These are phyloP conservation scores for Astrephomene gubernaculifera DNA, from an alignment of 139 green algal genomes.

Conservation along the genomic window DNA sequence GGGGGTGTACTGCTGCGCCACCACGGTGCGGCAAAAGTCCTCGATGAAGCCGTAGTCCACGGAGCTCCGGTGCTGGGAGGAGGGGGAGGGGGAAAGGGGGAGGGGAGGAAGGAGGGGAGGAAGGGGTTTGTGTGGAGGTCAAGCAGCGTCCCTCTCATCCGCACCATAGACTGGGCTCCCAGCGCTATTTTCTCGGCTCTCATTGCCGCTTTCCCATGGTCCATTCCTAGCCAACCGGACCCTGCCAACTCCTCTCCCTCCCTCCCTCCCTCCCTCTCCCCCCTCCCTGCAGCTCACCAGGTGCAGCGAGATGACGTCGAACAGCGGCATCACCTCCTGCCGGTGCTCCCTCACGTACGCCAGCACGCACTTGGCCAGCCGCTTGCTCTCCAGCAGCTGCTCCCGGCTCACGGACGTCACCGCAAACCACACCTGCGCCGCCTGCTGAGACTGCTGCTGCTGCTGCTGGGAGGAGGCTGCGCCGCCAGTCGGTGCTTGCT, in stretches of 20 bases:
- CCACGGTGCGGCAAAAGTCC: slow-evolving; percentile 68
- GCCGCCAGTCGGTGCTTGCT: neutral
- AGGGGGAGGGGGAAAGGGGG: neutral
- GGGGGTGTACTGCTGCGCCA: slow-evolving; percentile 67
- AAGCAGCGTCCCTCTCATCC: neutral
- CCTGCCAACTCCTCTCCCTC: neutral
- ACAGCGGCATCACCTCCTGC: slow-evolving; percentile 76
- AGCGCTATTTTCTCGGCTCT: no score
- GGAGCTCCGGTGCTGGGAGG: slow-evolving; percentile 44
- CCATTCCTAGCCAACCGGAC: neutral
- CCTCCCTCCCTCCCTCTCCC: neutral
- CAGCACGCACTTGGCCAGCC: slow-evolving; percentile 88
- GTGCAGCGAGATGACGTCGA: slow-evolving; percentile 87
- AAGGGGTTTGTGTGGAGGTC: neutral
- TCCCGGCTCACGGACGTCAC: neutral
- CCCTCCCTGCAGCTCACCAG: slow-evolving; percentile 38
- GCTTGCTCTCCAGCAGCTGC: slow-evolving; percentile 85
- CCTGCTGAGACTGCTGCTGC: neutral
- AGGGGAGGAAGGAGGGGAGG: neutral
- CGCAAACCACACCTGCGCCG: neutral
- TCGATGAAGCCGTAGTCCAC: slow-evolving; percentile 91
- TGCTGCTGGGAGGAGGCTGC: slow-evolving; percentile 7
- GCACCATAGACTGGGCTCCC: neutral
- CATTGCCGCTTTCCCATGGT: neutral
- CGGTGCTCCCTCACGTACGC: slow-evolving; percentile 74